Evolutionary conservation across 129 eudicot species (phyloP), one percentile per base, ranked within the genome.

Genomic region (Tagetes erecta): DNA sequence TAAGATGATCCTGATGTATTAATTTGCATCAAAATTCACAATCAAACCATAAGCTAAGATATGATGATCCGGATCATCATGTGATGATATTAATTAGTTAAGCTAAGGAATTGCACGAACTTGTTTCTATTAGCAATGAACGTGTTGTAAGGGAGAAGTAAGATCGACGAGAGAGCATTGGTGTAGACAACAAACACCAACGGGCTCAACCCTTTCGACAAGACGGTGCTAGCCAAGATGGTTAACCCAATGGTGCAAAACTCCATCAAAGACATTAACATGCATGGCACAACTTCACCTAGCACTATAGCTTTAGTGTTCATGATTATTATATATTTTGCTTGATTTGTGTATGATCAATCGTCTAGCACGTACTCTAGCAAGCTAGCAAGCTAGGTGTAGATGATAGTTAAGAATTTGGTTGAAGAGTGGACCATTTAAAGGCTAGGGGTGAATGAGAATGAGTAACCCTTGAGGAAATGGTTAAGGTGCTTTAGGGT

Each of bases 131-230:
- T 73, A 64, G 72, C 63, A 41, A 71, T 83, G 46, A 85, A 55
- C 71, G 80, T 75, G 64, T 82, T 83, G 74, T 75, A 87, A 64
- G 85, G 83, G 14, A 90, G 88, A 35, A 90, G 90, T 9, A 90
- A 70, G 80, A 89, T 66, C 8, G 96, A 84, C 62, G 86, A 71
- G 39, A 89, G 85, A 42, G 88, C 86, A 69, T 89, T 89, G 35
- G 96, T 82, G 67, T 89, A 87, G 40, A 88, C 96, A 3, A 89
- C 92, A 66, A 90, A 90, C 11, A 90, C 93, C 35, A 73, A 87
- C 40, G 92, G 93, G 78, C 89, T 90, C 79, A 90, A 71, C n/a
- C 96, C 96, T 70, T 55, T 71, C 0, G 89, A 72, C 77, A 90
- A 79, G 39, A 83, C 78, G 10, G 93, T 85, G 75, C 86, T 87